phyloP scores from a whole-genome alignment of 352 stramenopile genomes.

The Phytophthora melonis region DNA sequence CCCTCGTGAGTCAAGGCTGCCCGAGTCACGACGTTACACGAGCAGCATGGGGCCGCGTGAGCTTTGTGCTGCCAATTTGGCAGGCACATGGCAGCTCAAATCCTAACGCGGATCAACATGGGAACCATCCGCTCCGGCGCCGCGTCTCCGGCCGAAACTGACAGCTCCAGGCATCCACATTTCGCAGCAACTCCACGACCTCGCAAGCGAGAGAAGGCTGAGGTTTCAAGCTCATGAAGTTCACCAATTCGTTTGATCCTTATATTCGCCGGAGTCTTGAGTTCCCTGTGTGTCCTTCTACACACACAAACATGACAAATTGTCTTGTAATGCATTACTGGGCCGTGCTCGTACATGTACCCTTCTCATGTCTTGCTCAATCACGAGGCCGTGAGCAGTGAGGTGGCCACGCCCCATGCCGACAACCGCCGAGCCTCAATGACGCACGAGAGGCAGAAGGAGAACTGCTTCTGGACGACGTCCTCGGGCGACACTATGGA shows the following conservation, averaged over 20 bases:
- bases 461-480: constrained; percentile 54
- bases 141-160: constrained; percentile 6
- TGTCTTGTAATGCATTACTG: not conserved
- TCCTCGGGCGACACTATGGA: constrained; percentile 44
- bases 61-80: constrained; percentile 23
- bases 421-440: constrained; percentile 49
- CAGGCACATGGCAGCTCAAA: not conserved
- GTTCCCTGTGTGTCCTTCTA: constrained; percentile 1
- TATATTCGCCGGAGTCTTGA: constrained; percentile 22
- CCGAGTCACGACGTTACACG: constrained; percentile 11
- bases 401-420: constrained; percentile 50
- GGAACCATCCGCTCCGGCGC: constrained; percentile 7
- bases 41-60: constrained; percentile 20
- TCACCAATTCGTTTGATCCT: constrained; percentile 5
- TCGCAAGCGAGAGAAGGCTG: constrained; percentile 25
- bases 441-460: constrained; percentile 66
- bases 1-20: not conserved
- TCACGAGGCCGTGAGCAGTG: constrained; percentile 38
- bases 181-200: constrained; percentile 36
- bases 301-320: not conserved
- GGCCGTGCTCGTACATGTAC: not conserved
- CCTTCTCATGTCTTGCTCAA: constrained; percentile 3
- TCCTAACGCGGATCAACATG: constrained; percentile 11
- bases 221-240: not conserved
- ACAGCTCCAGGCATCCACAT: constrained; percentile 2